phyloP scores from a whole-genome alignment of 179 eudicot genomes.

The Camellia oleifera region DNA sequence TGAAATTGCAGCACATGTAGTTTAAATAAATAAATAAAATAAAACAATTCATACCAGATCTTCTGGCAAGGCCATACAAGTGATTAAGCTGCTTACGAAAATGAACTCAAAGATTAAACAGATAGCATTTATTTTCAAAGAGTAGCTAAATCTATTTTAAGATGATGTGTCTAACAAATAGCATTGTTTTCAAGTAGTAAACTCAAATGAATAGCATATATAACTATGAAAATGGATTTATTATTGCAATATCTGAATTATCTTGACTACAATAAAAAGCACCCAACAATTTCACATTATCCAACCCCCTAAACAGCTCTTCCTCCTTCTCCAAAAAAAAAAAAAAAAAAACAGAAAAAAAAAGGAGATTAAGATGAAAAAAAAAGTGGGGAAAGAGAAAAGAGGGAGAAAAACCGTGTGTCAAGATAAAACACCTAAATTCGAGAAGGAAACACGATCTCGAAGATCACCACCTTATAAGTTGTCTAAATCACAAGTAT shows the following conservation, averaged over 20 bases:
- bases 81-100: background rate
- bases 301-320: too few species aligned
- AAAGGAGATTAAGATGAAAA: background rate
- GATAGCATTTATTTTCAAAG: background rate
- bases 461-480: background rate
- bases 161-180: background rate
- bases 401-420: background rate
- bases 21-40: background rate
- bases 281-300: too few species aligned
- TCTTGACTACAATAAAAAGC: too few species aligned
- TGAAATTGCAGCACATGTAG: background rate
- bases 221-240: too few species aligned
- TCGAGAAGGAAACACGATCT: background rate
- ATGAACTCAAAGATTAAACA: background rate
- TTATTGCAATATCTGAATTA: too few species aligned
- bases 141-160: background rate
- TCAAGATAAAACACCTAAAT: background rate
- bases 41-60: background rate
- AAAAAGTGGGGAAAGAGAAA: background rate
- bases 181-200: background rate
- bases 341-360: too few species aligned
- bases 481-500: slow-evolving; percentile 29
- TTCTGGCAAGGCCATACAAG: background rate
- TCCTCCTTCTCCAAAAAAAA: too few species aligned
- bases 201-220: too few species aligned